Percentiles rank a stretch among this genome's conserved stretches.
These are phyloP conservation scores for Secale cereale DNA, from an alignment of 176 grass and related monocot species.

Conservation along the genomic window DNA sequence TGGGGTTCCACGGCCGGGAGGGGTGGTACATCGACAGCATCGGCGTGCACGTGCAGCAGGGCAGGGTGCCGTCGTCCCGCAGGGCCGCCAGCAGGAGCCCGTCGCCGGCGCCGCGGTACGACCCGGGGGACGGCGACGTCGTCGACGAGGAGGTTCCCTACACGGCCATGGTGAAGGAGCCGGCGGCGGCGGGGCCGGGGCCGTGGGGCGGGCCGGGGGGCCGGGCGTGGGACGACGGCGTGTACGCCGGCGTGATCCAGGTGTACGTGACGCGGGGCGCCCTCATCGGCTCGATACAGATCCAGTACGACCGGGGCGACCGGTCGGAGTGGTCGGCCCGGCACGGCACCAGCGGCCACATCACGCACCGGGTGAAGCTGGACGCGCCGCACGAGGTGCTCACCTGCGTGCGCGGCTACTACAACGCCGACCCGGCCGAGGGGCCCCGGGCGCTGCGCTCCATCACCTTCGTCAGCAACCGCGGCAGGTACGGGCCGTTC, in stretches of 20 bases:
- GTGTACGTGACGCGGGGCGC: constrained; percentile 66
- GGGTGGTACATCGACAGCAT: constrained; percentile 87
- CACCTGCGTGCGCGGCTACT: constrained; percentile 82
- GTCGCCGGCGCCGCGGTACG: neutral
- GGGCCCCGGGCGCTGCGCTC: constrained; percentile 60
- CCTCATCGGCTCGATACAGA: constrained; percentile 78
- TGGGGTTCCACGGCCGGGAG: constrained; percentile 84
- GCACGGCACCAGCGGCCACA: constrained; percentile 71
- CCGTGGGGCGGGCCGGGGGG: constrained; percentile 94
- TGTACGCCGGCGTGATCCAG: constrained; percentile 80
- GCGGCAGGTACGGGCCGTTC: constrained; percentile 77
- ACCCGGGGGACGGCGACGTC: neutral
- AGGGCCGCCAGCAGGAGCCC: constrained; percentile 29
- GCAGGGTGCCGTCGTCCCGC: constrained; percentile 32
- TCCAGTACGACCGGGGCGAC: constrained; percentile 78
- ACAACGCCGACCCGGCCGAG: constrained; percentile 41
- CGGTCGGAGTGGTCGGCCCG: constrained; percentile 81
- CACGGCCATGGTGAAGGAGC: constrained; percentile 67
- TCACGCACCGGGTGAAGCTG: constrained; percentile 76
- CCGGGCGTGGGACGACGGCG: constrained; percentile 87
- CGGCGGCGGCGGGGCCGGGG: constrained; percentile 68
- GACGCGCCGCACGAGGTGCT: constrained; percentile 80
- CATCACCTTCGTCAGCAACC: constrained; percentile 60
- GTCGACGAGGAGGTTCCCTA: constrained; percentile 22
- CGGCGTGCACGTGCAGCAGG: constrained; percentile 86